Conservation (phyloP, 192 early-diverging fungal genomes). For the Backusella tarrabulga region DNA sequence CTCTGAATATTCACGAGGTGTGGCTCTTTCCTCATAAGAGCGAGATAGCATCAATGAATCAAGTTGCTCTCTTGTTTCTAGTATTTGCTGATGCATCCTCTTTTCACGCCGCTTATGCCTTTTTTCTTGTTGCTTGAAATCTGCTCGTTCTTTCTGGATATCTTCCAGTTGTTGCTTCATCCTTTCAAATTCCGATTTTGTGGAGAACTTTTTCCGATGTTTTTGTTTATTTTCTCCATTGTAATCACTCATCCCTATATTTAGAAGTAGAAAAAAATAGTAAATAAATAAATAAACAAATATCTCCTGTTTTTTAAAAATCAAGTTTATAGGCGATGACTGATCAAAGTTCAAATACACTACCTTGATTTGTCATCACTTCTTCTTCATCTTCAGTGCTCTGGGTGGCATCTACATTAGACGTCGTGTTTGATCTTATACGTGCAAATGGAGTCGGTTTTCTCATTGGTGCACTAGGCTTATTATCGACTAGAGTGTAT, state of each 20-base stretch:
- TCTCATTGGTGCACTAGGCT: neutral
- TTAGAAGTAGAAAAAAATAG: neutral
- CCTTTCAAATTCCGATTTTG: neutral
- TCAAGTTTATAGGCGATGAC: neutral
- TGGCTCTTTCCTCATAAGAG: constrained; percentile 1
- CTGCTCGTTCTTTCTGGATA: neutral
- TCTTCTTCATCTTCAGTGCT: neutral
- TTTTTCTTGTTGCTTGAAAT: neutral
- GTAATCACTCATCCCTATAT: neutral
- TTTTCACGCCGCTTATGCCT: constrained; percentile 3
- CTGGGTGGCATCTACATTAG: neutral
- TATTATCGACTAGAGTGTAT: neutral
- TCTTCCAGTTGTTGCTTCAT: neutral
- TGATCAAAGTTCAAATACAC: neutral
- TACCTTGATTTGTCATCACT: neutral
- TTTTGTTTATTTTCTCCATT: constrained; percentile 1
- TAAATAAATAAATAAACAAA: neutral
- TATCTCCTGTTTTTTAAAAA: neutral
- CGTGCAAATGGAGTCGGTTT: neutral
- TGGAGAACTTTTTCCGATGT: neutral
- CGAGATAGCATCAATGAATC: neutral
- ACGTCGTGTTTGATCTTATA: neutral
- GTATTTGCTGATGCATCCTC: neutral
- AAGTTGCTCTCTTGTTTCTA: constrained; percentile 1
- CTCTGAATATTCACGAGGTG: neutral